Conservation (phyloP, 768 basidiomycete species). For the Leccinum arenicola region DNA sequence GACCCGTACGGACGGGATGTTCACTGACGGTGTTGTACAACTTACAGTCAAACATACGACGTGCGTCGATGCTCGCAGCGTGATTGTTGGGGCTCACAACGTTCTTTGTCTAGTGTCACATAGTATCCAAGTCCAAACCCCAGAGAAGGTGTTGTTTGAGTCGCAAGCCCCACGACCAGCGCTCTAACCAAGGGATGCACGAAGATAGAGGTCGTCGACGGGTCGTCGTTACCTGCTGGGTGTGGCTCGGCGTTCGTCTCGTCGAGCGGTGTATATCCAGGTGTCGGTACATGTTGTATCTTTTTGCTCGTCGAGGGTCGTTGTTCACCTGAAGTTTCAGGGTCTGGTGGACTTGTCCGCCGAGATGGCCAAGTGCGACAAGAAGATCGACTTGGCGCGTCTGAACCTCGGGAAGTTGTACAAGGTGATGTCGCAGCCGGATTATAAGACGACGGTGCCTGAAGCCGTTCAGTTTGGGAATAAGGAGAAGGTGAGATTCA, state of each 20-base stretch:
- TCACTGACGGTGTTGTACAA: slow-evolving; percentile 72
- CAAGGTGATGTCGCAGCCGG: slow-evolving; percentile 68
- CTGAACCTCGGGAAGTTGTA: slow-evolving; percentile 65
- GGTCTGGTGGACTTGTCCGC: too few relatives aligned
- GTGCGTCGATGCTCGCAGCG: neutral
- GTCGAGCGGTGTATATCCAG: too few relatives aligned
- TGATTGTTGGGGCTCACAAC: neutral
- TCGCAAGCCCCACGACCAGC: too few relatives aligned
- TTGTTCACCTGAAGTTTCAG: too few relatives aligned
- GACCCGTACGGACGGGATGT: slow-evolving; percentile 53
- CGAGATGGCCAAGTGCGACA: slow-evolving; percentile 44
- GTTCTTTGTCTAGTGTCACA: too few relatives aligned
- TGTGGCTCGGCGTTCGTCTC: too few relatives aligned
- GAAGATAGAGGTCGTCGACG: too few relatives aligned
- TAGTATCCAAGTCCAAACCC: neutral
- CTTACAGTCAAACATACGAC: slow-evolving; percentile 68
- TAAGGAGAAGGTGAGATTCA: slow-evolving; percentile 69
- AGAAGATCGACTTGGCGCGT: slow-evolving; percentile 78
- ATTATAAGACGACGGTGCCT: slow-evolving; percentile 22
- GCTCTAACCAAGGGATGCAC: too few relatives aligned
- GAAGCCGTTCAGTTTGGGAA: slow-evolving; percentile 65
- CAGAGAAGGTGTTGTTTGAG: too few relatives aligned
- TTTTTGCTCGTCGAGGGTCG: too few relatives aligned
- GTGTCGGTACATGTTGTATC: too few relatives aligned
- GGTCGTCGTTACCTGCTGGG: too few relatives aligned